Conservation (phyloP, 768 basidiomycete species). For the Astraeus odoratus region DNA sequence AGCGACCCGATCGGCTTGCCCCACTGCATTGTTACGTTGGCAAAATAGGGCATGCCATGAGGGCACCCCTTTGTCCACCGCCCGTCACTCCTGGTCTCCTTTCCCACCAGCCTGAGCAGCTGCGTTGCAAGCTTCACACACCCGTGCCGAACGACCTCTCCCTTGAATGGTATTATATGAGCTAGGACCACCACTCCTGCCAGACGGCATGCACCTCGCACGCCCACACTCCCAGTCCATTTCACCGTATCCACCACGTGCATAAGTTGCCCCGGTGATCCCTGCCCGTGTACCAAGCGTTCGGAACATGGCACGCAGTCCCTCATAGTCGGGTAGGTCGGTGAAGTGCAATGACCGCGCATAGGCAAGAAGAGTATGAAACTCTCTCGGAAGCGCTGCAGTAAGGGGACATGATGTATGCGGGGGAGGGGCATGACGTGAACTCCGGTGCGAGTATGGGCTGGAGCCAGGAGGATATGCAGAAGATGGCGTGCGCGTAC, state of each 20-base stretch:
- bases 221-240: conserved; percentile 3
- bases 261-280: not conserved
- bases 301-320: conserved; percentile 66
- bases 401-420: conserved; percentile 48
- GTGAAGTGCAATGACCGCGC: conserved; percentile 79
- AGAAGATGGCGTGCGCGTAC: not conserved
- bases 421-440: not conserved
- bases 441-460: not conserved
- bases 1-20: not conserved
- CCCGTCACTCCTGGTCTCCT: not conserved
- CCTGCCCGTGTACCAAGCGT: conserved; percentile 49
- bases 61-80: not conserved
- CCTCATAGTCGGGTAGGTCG: conserved; percentile 85
- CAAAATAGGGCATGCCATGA: not conserved
- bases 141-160: not conserved
- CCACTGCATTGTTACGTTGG: not conserved
- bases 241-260: not conserved
- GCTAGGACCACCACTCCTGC: not conserved
- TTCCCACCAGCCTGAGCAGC: not conserved
- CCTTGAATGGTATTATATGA: not conserved
- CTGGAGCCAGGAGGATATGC: not conserved
- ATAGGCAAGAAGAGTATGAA: conserved; percentile 73
- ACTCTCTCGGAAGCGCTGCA: conserved; percentile 71
- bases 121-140: conserved; percentile 1
- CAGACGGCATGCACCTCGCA: not conserved